phyloP scores from a whole-genome alignment of 2,329 filamentous ascomycete genomes.

The Diaporthe sp. region DNA sequence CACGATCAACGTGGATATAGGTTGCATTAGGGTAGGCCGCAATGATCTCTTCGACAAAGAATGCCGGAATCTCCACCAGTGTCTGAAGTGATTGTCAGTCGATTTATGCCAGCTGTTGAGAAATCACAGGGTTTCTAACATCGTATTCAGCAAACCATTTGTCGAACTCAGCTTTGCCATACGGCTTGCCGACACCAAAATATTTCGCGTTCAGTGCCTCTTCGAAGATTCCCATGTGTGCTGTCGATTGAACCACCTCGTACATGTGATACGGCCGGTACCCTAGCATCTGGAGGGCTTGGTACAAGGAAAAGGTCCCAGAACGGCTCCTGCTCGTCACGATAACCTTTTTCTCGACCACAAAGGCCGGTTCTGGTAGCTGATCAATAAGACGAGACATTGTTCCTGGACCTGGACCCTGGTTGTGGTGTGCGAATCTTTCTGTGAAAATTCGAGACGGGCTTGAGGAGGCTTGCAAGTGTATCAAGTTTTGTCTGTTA shows the following conservation, averaged over 20 bases:
- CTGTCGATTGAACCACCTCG: slow-evolving; percentile 45
- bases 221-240: slow-evolving; percentile 45
- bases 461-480: not conserved
- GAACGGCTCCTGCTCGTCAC: slow-evolving; percentile 53
- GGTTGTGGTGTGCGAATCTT: not conserved
- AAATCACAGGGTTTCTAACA: slow-evolving; percentile 40
- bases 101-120: not conserved
- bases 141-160: slow-evolving; percentile 56
- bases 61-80: slow-evolving; percentile 49
- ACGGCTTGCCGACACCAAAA: slow-evolving; percentile 46
- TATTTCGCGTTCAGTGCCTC: slow-evolving; percentile 49
- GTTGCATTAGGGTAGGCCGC: slow-evolving; percentile 51
- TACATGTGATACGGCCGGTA: slow-evolving; percentile 53
- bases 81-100: slow-evolving; percentile 33
- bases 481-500: not conserved
- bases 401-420: not conserved
- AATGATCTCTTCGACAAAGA: slow-evolving; percentile 48
- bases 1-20: slow-evolving; percentile 52
- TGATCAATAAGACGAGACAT: slow-evolving; percentile 53
- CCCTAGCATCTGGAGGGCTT: slow-evolving; percentile 50
- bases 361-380: slow-evolving; percentile 48
- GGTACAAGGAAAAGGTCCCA: slow-evolving; percentile 52
- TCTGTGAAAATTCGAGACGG: not conserved
- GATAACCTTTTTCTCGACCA: slow-evolving; percentile 51
- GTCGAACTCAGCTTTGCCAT: slow-evolving; percentile 53